Conservation (phyloP, 768 basidiomycete species). For the Amanita inopinata region DNA sequence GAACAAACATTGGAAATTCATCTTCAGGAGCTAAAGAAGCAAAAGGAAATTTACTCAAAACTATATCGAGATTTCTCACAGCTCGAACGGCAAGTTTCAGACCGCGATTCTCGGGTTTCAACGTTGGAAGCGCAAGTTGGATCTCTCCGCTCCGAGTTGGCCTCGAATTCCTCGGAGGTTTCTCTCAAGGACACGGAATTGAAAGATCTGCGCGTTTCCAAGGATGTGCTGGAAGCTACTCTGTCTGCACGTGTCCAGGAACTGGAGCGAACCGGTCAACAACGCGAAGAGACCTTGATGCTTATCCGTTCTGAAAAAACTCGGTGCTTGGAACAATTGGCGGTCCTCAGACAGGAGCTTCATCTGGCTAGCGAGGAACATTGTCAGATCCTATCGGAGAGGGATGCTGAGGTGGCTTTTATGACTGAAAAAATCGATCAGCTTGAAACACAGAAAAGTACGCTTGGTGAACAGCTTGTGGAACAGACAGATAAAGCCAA, state of each 20-base stretch:
- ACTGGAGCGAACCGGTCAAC: background rate
- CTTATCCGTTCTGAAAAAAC: background rate
- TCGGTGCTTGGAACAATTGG: background rate
- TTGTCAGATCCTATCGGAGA: background rate
- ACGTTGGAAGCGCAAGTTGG: conserved; percentile 15
- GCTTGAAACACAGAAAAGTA: background rate
- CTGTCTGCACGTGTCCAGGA: conserved; percentile 10
- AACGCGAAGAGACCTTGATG: background rate
- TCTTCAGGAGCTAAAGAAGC: conserved; percentile 11
- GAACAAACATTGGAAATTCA: conserved; percentile 14
- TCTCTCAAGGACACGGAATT: conserved; percentile 6
- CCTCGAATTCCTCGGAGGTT: conserved; percentile 9
- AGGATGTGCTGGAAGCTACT: conserved; percentile 12
- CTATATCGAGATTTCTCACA: conserved; percentile 11
- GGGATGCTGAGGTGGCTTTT: conserved; percentile 3
- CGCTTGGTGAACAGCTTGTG: conserved; percentile 2
- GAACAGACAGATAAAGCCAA: background rate
- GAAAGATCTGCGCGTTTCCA: conserved; percentile 11
- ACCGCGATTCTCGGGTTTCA: conserved; percentile 18
- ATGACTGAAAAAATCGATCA: conserved; percentile 6
- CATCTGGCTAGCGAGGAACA: background rate
- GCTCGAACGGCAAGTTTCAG: conserved; percentile 16
- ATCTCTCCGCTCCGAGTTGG: conserved; percentile 13
- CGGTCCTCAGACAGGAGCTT: background rate
- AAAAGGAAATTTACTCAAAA: conserved; percentile 10